These are phyloP conservation scores for Chaetomium sp. DNA, from an alignment of 2,329 filamentous ascomycete species.

Conservation along the genomic window DNA sequence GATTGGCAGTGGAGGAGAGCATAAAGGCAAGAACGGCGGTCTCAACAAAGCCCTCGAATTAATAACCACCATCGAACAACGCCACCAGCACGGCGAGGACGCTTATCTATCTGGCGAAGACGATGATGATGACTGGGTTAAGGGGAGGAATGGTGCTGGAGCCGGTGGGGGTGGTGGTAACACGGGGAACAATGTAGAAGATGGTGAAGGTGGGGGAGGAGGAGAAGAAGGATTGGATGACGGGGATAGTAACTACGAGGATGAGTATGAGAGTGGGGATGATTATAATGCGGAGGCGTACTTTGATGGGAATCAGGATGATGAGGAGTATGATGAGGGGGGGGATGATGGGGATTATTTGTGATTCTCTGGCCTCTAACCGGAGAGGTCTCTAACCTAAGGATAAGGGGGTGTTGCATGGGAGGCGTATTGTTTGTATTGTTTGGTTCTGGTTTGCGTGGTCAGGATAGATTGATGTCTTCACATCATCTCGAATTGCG, in stretches of 20 bases:
- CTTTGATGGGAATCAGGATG: conserved; percentile 52
- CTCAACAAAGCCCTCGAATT: conserved; percentile 37
- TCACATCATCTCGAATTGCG: neutral
- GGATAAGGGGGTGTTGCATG: conserved; percentile 47
- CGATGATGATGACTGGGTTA: conserved; percentile 43
- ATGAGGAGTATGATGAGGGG: conserved; percentile 46
- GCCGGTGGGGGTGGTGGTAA: conserved; percentile 39
- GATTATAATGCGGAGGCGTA: conserved; percentile 57
- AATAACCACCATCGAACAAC: conserved; percentile 38
- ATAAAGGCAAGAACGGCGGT: conserved; percentile 26
- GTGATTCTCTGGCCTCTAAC: neutral
- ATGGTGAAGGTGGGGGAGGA: conserved; percentile 41
- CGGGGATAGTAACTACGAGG: conserved; percentile 46
- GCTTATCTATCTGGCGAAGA: conserved; percentile 42
- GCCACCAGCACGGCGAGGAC: conserved; percentile 31
- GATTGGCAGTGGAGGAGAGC: too few relatives aligned
- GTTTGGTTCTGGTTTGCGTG: too few relatives aligned
- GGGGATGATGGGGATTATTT: conserved; percentile 40
- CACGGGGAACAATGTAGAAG: conserved; percentile 33
- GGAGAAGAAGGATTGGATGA: conserved; percentile 25
- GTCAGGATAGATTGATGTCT: neutral
- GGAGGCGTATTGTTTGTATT: conserved; percentile 28
- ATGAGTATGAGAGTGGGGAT: conserved; percentile 46
- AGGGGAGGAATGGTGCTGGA: conserved; percentile 39
- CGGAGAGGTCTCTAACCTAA: conserved; percentile 13